Evolutionary conservation across 495 filamentous ascomycete genomes (phyloP).

Genomic region (Hypoxylon cercidicola): DNA sequence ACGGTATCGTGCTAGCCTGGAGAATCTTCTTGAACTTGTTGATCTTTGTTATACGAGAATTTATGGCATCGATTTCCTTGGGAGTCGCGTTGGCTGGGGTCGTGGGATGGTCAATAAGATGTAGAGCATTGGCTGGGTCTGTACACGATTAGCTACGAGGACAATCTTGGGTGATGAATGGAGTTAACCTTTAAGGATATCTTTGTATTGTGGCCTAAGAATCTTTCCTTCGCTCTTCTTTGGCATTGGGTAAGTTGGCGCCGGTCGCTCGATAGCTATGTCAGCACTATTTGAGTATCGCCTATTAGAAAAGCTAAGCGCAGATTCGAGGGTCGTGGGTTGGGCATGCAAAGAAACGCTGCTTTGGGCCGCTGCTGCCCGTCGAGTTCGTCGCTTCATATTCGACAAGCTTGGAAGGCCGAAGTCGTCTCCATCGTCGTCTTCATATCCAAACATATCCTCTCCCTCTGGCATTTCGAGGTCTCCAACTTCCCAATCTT

Average conservation of each 20-base stretch:
- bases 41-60: conserved; percentile 88
- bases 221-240: conserved; percentile 94
- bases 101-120: conserved; percentile 89
- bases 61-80: conserved; percentile 88
- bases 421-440: conserved; percentile 93
- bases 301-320: conserved; percentile 49
- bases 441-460: conserved; percentile 78
- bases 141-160: conserved; percentile 32
- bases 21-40: conserved; percentile 98
- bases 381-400: conserved; percentile 77
- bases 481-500: conserved; percentile 75
- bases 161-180: conserved; percentile 7
- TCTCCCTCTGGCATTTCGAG: conserved; percentile 64
- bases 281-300: conserved; percentile 81
- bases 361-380: conserved; percentile 57
- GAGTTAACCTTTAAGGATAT: conserved; percentile 78
- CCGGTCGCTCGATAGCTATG: conserved; percentile 88
- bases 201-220: conserved; percentile 95
- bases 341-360: conserved; percentile 30
- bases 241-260: conserved; percentile 85
- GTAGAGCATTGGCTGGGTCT: conserved; percentile 95
- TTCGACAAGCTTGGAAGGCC: conserved; percentile 89
- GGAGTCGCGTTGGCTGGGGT: conserved; percentile 76
- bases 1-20: conserved; percentile 87
- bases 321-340: conserved; percentile 47